Conservation (phyloP, 345 rosid genomes). For the Rhodamnia rubescens region DNA sequence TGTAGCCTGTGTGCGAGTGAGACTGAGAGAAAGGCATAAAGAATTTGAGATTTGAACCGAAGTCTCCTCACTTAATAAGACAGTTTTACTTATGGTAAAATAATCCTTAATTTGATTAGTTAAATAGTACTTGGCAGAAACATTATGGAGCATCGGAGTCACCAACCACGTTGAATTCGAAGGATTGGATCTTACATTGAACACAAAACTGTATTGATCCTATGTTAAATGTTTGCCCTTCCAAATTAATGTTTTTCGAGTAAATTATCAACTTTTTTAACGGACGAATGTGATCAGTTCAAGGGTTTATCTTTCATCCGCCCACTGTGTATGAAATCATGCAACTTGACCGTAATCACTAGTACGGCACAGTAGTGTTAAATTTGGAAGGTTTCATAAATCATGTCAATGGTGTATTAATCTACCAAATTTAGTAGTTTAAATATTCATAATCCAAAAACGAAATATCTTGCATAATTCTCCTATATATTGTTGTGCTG, state of each 20-base stretch:
- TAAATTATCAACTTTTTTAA: neutral
- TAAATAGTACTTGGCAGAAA: neutral
- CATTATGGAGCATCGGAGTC: neutral
- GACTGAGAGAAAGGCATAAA: neutral
- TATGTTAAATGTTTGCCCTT: neutral
- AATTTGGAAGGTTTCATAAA: neutral
- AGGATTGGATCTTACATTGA: neutral
- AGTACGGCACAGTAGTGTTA: neutral
- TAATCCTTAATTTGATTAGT: neutral
- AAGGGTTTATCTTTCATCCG: neutral
- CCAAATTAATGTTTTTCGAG: neutral
- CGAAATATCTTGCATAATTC: neutral
- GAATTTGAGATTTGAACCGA: neutral
- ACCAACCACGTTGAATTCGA: neutral
- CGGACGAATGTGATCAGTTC: neutral
- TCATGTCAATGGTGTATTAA: neutral
- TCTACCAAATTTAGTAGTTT: neutral
- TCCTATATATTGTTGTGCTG: neutral
- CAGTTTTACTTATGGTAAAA: neutral
- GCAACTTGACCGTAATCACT: neutral
- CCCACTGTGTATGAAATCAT: neutral
- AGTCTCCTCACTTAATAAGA: neutral
- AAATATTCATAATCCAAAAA: neutral
- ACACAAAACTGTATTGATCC: neutral
- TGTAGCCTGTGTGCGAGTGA: neutral